Percentiles rank a stretch among this genome's conserved stretches.
phyloP scores from a whole-genome alignment of 2,329 filamentous ascomycete species.

The Achaetomium macrosporum region DNA sequence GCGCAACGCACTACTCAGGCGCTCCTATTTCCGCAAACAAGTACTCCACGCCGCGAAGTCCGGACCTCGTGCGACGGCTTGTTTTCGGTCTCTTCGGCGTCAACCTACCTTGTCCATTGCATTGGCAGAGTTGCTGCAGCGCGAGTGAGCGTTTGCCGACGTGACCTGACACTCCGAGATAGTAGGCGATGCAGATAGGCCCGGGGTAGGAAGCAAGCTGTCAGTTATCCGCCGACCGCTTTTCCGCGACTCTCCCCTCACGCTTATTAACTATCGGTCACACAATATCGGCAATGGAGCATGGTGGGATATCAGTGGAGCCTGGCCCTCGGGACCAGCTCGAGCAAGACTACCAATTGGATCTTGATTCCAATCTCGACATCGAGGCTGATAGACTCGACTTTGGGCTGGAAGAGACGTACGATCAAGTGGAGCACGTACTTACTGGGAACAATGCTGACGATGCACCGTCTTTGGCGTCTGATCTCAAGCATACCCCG shows the following conservation, averaged over 20 bases:
- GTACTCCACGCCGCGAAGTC: no score
- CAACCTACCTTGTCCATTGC: no score
- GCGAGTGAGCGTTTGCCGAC: no score
- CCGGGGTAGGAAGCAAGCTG: not conserved
- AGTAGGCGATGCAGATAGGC: conserved; percentile 1
- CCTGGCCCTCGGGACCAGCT: conserved; percentile 12
- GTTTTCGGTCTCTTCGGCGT: no score
- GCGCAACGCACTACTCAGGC: no score
- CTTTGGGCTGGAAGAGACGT: conserved; percentile 26
- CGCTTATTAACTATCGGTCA: not conserved
- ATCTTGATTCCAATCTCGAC: conserved; percentile 14
- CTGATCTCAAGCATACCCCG: conserved; percentile 9
- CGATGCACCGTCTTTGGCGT: not conserved
- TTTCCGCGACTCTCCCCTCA: not conserved
- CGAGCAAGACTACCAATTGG: conserved; percentile 15
- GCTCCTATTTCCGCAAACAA: no score
- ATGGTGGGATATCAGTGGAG: conserved; percentile 13
- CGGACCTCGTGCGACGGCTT: no score
- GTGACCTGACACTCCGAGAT: not conserved
- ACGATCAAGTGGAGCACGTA: not conserved
- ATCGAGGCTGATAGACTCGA: conserved; percentile 28
- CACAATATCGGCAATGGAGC: conserved; percentile 17
- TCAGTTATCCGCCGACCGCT: not conserved
- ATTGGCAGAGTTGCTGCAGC: no score
- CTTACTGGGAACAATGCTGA: not conserved